Evolutionary conservation across 805 yeast species (phyloP).

Genomic region (Clavispora asparagi): DNA sequence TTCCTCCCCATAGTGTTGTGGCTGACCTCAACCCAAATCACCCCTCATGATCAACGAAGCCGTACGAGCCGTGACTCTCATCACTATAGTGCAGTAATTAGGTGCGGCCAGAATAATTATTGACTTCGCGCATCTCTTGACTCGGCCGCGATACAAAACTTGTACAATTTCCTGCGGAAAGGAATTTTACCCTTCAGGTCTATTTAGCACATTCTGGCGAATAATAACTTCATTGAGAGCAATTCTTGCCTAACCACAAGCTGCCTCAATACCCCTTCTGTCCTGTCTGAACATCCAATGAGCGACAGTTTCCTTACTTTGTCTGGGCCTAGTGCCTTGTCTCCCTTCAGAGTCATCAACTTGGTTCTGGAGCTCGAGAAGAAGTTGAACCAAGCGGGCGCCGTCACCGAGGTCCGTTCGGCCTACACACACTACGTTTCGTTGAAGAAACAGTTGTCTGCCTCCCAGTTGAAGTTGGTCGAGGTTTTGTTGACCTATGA

Average conservation of each 20-base stretch:
- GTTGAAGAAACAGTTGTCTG: slow-evolving; percentile 36
- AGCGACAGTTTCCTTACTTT: slow-evolving; percentile 36
- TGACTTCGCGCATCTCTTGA: slow-evolving; percentile 2
- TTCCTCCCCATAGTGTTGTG: too few species aligned
- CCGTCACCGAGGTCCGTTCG: slow-evolving; percentile 66
- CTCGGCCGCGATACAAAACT: slow-evolving; percentile 5
- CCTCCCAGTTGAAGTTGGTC: slow-evolving; percentile 44
- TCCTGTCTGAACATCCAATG: slow-evolving; percentile 4
- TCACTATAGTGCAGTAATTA: neutral
- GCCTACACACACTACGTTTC: slow-evolving; percentile 80
- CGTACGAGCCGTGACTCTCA: neutral
- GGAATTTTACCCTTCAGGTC: neutral
- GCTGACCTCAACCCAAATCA: too few species aligned
- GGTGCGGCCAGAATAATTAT: neutral
- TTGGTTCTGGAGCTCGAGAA: slow-evolving; percentile 69
- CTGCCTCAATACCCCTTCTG: neutral
- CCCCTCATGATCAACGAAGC: neutral
- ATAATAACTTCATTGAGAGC: neutral
- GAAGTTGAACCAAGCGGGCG: slow-evolving; percentile 54
- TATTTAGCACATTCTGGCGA: slow-evolving; percentile 1
- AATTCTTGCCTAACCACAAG: neutral
- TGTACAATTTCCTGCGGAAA: neutral
- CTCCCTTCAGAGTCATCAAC: slow-evolving; percentile 76
- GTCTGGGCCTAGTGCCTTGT: slow-evolving; percentile 88
- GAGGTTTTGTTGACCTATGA: slow-evolving; percentile 71